A percentile compares a stretch with the other conserved stretches of the same genome.
Evolutionary conservation across 2,329 filamentous ascomycete genomes (phyloP).

Genomic region (Paecilomyces variotii): DNA sequence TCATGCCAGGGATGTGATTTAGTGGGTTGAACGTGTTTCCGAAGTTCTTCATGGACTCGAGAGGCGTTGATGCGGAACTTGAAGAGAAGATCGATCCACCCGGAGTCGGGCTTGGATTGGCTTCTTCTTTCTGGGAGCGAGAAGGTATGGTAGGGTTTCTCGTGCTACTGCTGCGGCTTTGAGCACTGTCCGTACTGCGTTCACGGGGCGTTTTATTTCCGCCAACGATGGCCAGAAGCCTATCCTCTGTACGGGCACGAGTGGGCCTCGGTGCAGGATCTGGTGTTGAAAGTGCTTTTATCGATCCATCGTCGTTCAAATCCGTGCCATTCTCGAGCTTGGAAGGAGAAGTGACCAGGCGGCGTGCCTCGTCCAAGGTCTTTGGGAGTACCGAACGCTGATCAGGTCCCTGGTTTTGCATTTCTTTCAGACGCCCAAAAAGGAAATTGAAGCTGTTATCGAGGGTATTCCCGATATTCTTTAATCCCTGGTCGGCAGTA

Average conservation of each 20-base stretch:
- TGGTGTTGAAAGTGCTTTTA: constrained; percentile 32
- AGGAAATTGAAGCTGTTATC: constrained; percentile 92
- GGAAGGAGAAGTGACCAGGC: constrained; percentile 60
- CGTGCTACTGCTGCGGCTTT: constrained; percentile 31
- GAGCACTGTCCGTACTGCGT: constrained; percentile 63
- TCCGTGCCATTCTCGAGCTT: constrained; percentile 42
- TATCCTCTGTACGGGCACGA: constrained; percentile 50
- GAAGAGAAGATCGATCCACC: constrained; percentile 15
- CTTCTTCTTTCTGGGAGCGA: constrained; percentile 8
- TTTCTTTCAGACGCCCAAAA: constrained; percentile 75
- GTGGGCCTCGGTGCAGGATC: constrained; percentile 27
- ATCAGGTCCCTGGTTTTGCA: constrained; percentile 40
- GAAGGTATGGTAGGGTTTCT: constrained; percentile 23
- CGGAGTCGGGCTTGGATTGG: constrained; percentile 10
- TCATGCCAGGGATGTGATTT: constrained; percentile 67
- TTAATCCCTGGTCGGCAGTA: constrained; percentile 84
- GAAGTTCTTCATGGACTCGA: constrained; percentile 75
- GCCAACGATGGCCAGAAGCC: constrained; percentile 61
- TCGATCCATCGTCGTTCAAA: constrained; percentile 45
- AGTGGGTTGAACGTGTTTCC: constrained; percentile 77
- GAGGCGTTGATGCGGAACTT: constrained; percentile 43
- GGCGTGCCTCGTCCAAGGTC: constrained; percentile 86
- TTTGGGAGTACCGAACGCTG: constrained; percentile 57
- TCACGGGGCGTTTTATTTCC: constrained; percentile 60
- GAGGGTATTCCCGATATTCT: constrained; percentile 82